These are phyloP conservation scores for Cyclanthera cordifolia DNA, from an alignment of 306 rosid genomes.

Conservation along the genomic window DNA sequence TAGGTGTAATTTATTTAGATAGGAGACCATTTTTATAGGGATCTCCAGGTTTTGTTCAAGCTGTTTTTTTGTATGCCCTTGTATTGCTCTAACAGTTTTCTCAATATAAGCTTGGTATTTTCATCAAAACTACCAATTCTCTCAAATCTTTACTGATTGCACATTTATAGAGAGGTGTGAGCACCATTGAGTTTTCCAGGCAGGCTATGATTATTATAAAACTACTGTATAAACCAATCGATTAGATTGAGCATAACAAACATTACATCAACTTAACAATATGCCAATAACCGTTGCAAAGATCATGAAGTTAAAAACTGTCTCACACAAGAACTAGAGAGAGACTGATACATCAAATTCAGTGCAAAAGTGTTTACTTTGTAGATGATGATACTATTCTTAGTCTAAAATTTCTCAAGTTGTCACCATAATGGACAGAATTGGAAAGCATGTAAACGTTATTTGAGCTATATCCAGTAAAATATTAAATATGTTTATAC, in stretches of 20 bases:
- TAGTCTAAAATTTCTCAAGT: constrained; percentile 1
- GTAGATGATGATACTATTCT: background rate
- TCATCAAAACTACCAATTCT: background rate
- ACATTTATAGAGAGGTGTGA: background rate
- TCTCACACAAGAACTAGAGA: background rate
- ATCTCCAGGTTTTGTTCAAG: no score
- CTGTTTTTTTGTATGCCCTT: no score
- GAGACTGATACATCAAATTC: background rate
- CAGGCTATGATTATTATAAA: background rate
- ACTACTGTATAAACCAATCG: no score
- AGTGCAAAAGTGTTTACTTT: background rate
- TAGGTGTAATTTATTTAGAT: no score
- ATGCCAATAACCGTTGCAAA: background rate
- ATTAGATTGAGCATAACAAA: background rate
- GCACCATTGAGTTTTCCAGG: background rate
- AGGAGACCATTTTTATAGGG: no score
- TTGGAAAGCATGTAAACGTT: background rate
- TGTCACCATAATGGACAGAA: background rate
- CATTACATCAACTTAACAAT: background rate
- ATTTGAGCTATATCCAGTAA: constrained; percentile 5
- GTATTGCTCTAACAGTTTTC: no score
- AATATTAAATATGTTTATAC: background rate
- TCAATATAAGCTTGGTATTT: no score
- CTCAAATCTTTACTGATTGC: background rate
- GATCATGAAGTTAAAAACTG: background rate